Percentiles rank a stretch among this genome's conserved stretches.
phyloP scores from a whole-genome alignment of 495 filamentous ascomycete genomes.

The Xylaria intraflava region DNA sequence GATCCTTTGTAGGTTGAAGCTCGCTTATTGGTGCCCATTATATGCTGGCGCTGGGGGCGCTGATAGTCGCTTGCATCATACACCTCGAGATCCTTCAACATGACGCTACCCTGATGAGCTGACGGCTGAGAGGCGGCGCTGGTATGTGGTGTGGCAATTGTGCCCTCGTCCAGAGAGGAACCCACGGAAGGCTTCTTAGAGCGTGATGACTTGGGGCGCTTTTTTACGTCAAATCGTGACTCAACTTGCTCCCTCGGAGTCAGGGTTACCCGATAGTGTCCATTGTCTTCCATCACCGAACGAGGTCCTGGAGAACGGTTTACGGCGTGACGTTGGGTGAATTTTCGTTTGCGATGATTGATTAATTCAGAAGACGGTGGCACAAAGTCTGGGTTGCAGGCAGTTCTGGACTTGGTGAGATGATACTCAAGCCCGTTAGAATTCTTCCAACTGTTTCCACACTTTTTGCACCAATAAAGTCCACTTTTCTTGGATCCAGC shows the following conservation, averaged over 20 bases:
- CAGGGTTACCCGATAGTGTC: constrained; percentile 7
- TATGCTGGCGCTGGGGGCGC: constrained; percentile 1
- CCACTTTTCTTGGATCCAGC: constrained; percentile 9
- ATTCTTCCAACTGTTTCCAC: constrained; percentile 46
- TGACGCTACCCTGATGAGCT: constrained; percentile 10
- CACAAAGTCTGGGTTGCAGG: constrained; percentile 46
- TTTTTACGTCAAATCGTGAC: background rate
- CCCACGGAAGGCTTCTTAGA: background rate
- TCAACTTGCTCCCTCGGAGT: background rate
- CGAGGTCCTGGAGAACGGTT: constrained; percentile 23
- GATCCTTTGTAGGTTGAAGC: background rate
- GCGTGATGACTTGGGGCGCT: background rate
- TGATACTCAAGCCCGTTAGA: constrained; percentile 49
- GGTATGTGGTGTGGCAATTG: background rate
- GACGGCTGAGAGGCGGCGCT: background rate
- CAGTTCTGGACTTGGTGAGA: constrained; percentile 36
- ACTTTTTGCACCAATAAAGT: constrained; percentile 35
- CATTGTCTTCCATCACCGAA: constrained; percentile 9
- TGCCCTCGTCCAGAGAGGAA: background rate
- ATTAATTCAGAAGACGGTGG: constrained; percentile 22
- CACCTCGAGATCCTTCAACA: constrained; percentile 22
- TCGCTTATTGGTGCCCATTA: background rate
- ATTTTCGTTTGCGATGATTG: constrained; percentile 10
- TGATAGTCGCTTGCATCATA: constrained; percentile 22
- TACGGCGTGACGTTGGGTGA: constrained; percentile 27